Evolutionary conservation across 805 yeast species (phyloP), one percentile per base, ranked within the genome.

Genomic region (Candida methanosorbosa): DNA sequence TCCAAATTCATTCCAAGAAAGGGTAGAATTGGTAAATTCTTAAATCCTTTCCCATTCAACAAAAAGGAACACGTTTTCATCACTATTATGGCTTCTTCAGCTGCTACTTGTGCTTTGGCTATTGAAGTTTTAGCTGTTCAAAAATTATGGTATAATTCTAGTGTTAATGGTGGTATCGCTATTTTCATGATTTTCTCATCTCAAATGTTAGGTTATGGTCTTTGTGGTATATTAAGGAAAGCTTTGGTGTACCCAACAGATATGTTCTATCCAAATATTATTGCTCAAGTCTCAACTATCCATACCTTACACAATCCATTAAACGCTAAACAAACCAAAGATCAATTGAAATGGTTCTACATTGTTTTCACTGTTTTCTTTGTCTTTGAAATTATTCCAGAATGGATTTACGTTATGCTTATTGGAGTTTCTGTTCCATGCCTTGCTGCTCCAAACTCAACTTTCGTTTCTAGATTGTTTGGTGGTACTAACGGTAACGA

Each of bases 21-120:
- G 38, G 21, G 21, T 22, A 11, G 4, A 12, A 20, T 30, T 20
- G 38, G 44, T 27, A 42, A 36, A 28, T 46, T 43, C 38, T 33
- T 52, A 19, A 66, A 64, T 40, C 72, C 71, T 4, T 68, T 67
- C 21, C 70, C 71, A 9, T 68, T 64, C 61, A 59, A 52, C 42
- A 48, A 50, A 38, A 67, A 67, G 45, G 73, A 67, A 45, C 70
- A 66, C 53, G 63, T 54, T 22, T 50, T 66, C 13, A 59, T 68
- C 7, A 47, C 66, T 20, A 58, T 59, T 46, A 60, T 49, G 45
- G 51, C 61, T 15, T 50, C 54, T 8, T 49, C 64, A 19, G 59
- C 54, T 34, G 32, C 54, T 38, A 25, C 58, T 39, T 49, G 52
- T 43, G 49, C 54, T 19, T 37, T 48, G 29, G 54, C 54, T 20